Evolutionary conservation across 1,139 yeast species (phyloP).

Genomic region (Geotrichum candidum): DNA sequence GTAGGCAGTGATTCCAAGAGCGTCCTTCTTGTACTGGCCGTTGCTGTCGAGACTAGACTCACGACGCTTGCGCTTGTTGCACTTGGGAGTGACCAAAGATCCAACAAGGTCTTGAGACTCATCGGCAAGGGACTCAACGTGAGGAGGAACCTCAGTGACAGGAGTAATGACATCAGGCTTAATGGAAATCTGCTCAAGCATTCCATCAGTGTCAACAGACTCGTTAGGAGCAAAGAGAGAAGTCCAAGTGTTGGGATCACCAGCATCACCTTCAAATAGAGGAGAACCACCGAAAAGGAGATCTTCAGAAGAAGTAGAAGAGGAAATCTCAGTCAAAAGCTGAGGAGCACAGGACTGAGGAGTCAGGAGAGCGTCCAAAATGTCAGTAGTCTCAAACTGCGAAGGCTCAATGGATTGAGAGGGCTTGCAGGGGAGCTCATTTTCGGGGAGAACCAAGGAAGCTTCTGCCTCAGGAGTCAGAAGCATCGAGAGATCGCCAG

Average conservation of each 20-base stretch:
- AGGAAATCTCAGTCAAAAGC: conserved; percentile 22
- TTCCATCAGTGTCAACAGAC: not conserved
- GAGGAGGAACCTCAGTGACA: not conserved
- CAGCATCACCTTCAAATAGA: conserved; percentile 31
- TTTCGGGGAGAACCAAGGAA: conserved; percentile 23
- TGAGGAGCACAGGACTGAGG: conserved; percentile 31
- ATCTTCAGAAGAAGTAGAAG: conserved; percentile 18
- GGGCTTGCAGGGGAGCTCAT: not conserved
- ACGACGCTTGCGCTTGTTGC: conserved; percentile 16
- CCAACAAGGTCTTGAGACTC: not conserved
- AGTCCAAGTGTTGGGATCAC: conserved; percentile 17
- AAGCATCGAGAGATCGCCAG: conserved; percentile 25
- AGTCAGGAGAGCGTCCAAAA: conserved; percentile 23
- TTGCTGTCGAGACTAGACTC: conserved; percentile 7
- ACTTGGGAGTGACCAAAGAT: conserved; percentile 1
- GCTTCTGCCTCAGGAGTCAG: conserved; percentile 27
- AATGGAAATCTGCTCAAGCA: conserved; percentile 5
- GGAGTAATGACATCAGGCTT: conserved; percentile 15
- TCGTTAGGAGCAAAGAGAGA: conserved; percentile 14
- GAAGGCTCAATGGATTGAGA: conserved; percentile 21
- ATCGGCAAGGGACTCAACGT: not conserved
- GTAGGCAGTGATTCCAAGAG: conserved; percentile 36
- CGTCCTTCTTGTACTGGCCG: conserved; percentile 33
- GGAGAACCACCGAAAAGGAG: conserved; percentile 31
- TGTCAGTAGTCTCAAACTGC: conserved; percentile 21